Evolutionary conservation across 495 filamentous ascomycete genomes (phyloP), one percentile per base, ranked within the genome.

Genomic region (Hyaloscypha hepaticicola): DNA sequence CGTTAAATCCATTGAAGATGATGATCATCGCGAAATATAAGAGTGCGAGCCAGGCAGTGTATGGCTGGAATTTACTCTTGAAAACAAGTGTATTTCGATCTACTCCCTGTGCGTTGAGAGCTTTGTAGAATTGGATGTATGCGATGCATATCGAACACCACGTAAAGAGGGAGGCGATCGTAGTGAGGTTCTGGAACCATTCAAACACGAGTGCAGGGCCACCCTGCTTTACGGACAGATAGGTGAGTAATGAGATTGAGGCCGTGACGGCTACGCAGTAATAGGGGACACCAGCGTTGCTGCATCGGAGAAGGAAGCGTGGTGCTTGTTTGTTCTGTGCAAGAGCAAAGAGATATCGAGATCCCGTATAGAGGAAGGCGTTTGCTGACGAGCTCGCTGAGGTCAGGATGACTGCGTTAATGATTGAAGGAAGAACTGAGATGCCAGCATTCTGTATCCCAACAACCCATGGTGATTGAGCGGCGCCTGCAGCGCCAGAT

Each of bases 321-420:
- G 87, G 87, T 24, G 74, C 87, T 75, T 78, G 88, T 58, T 74
- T 84, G 65, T 88, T 87, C 45, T 88, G 72, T 1, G 85, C 85
- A 49, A 90, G 75, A 14, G 85, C 85, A 68, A 88, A 88, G 28
- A 90, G 74, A 5, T 85, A 86, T 26, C 88, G 81, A 1, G 85
- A 87, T 24, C 86, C 88, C 29, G 83, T 81, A 51, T 82, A 85
- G 16, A 88, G 79, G 55, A 80, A 79, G 49, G 87, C 87, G 69
- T 90, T 90, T 21, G 83, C 84, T 6, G 88, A 85, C 14, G 87
- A 88, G 78, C 88, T 89, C 1, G 88, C 90, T 1, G 88, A 91
- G 9, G 88, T 85, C 53, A 91, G 81, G 62, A 94, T 90, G 7
- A 87, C 78, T 1, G 85, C 82, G 45, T 89, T 92, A 63, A 88